Percentiles rank a stretch among this genome's conserved stretches.
These are phyloP conservation scores for Penicillium sp. DNA, from an alignment of 2,329 filamentous ascomycete species.

Conservation along the genomic window DNA sequence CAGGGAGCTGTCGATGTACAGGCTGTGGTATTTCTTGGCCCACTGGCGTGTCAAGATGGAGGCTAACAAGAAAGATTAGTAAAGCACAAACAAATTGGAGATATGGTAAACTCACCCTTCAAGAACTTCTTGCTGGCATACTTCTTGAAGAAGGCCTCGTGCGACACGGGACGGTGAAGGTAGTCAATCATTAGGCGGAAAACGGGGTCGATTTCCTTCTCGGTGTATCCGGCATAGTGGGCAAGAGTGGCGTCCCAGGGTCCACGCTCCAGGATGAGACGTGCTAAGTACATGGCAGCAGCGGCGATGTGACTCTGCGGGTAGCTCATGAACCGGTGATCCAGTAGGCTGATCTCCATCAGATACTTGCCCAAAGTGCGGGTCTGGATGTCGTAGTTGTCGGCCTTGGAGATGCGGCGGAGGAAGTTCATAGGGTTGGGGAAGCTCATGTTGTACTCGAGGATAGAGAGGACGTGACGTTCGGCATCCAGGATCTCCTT, in stretches of 20 bases:
- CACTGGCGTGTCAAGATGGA: constrained; percentile 88
- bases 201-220: constrained; percentile 88
- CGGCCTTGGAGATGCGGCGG: constrained; percentile 95
- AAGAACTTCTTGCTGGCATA: constrained; percentile 99
- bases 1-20: constrained; percentile 36
- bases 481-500: constrained; percentile 96
- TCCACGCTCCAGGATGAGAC: constrained; percentile 83
- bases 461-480: constrained; percentile 81
- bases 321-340: constrained; percentile 88
- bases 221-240: constrained; percentile 89
- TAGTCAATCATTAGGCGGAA: constrained; percentile 96
- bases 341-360: constrained; percentile 92
- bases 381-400: constrained; percentile 98
- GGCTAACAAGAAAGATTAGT: constrained; percentile 51
- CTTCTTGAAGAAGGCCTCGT: constrained; percentile 99
- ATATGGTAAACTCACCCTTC: constrained; percentile 63
- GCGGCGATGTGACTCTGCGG: constrained; percentile 87
- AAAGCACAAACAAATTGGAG: background rate
- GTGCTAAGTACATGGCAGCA: constrained; percentile 89
- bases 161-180: constrained; percentile 78
- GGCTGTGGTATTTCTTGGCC: constrained; percentile 70
- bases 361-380: constrained; percentile 96
- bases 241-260: constrained; percentile 85
- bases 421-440: constrained; percentile 99
- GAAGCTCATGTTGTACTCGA: constrained; percentile 97